Base-by-base conservation (phyloP, 2,329 filamentous ascomycete genomes). In the Penicillium frequentans region DNA sequence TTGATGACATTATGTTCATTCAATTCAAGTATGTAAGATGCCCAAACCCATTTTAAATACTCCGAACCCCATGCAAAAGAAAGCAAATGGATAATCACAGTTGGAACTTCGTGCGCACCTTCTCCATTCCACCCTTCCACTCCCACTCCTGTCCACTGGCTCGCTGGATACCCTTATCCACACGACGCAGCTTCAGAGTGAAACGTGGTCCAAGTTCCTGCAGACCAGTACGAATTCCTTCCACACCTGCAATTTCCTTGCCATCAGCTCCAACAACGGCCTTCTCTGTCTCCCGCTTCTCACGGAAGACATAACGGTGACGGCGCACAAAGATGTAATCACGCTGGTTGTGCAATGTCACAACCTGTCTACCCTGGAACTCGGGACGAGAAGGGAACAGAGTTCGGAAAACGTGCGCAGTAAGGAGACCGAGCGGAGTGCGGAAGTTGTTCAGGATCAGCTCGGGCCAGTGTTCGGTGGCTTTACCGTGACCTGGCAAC, bases 121-220 rank as follows among this genome's bases (percentile, higher is more conserved):
- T 97, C 79, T 99, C 95, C 88, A 95, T 96, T 72, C 87, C 87
- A 11, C 90, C 89, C 79, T 96, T 96, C 95, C 95, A 99, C 73
- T 97, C 86, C 93, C 95, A 98, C 71, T 96, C 90, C 65, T 91
- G 85, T 37, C 91, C 91, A 74, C 85, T 87, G 47, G 75, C 88
- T 79, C 74, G 86, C 80, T 81, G 90, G 63, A 99, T 90, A 0
- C 93, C 93, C 76, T 92, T 93, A 73, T 98, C 93, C 44, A 98
- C 88, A 68, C 95, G 86, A 65, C 93, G 86, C 68, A 99, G 77
- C 80, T 98, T 98, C 63, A 98, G 76, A 2, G 90, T 93, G 79
- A 95, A 82, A 67, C 87, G 81, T 8, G 91, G 93, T 0, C 93
- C 93, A 24, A 97, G 77, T 76, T 98, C 95, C 75, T 98, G 95